Percentiles rank a stretch among this genome's conserved stretches.
Conservation (phyloP, 2,329 filamentous ascomycete genomes). For the Penicillium janthinellum region DNA sequence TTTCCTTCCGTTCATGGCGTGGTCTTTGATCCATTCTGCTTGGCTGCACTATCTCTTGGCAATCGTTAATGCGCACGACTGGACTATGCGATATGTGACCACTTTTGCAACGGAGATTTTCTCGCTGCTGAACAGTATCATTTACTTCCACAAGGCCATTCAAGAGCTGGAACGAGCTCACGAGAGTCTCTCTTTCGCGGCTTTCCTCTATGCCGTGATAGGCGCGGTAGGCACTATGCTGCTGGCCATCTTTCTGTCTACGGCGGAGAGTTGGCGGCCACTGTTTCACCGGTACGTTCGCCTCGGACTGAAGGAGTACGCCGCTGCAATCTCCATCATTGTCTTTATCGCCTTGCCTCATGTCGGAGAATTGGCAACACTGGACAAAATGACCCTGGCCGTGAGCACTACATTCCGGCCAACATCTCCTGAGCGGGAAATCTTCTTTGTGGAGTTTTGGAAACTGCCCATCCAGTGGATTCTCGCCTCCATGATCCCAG, state of each 20-base stretch:
- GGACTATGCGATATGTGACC: constrained; percentile 71
- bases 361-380: constrained; percentile 58
- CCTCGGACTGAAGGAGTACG: constrained; percentile 64
- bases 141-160: constrained; percentile 69
- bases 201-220: constrained; percentile 66
- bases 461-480: constrained; percentile 61
- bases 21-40: constrained; percentile 65
- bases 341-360: constrained; percentile 66
- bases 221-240: constrained; percentile 66
- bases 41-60: constrained; percentile 68
- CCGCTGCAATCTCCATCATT: constrained; percentile 67
- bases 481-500: constrained; percentile 63
- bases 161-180: constrained; percentile 65
- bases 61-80: constrained; percentile 68
- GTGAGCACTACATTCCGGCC: constrained; percentile 61
- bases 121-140: constrained; percentile 66
- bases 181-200: constrained; percentile 58
- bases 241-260: constrained; percentile 62
- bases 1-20: constrained; percentile 69
- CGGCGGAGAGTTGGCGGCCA: constrained; percentile 63
- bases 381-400: constrained; percentile 61
- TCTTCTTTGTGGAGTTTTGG: constrained; percentile 67
- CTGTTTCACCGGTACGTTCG: constrained; percentile 64
- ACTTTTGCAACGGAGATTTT: constrained; percentile 69
- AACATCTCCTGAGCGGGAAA: constrained; percentile 55